Base-by-base conservation (phyloP, 352 stramenopile species). In the Globisporangium middletonii region DNA sequence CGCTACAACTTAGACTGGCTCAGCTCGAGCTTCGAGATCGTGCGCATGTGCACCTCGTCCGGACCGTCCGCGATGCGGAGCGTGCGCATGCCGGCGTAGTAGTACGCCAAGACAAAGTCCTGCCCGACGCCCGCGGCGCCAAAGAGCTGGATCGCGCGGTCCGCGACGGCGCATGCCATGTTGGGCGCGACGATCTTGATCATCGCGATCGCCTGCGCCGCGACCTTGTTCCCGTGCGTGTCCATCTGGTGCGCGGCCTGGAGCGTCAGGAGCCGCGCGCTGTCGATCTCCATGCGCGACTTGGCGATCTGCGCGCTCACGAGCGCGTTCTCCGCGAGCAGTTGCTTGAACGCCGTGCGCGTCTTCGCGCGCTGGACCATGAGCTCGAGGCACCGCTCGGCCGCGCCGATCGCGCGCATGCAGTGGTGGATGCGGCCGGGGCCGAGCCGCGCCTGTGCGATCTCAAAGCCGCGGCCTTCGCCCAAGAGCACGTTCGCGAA, bases 401-500 rank as follows among this genome's bases (percentile, higher is more conserved):
- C 83, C 51, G 86, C 83, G 28, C 96, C 96, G 60, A 98, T 94
- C 18, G 94, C 71, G 49, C 95, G 88, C 96, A 99, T 99, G 77
- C 96, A 99, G 77, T 99, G 96, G 83, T 99, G 97, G 63, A 98
- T 98, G 16, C 96, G 86, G 23, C 96, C 96, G 13, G 88, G 87
- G 60, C 97, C 95, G n/a, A 99, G 83, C 12, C 94, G 97, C 55
- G 84, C 78, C 68, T 91, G 83, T 19, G 75, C 86, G 60, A 97
- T 96, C 67, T 95, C 91, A 64, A 97, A 96, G 6, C 89, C 89
- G 38, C 85, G 80, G 33, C 89, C 89, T 68, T 90, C 73, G 27
- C 80, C 77, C 4, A 94, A 72, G 49, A 96, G 62, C 8, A 97
- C 59, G 56, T 84, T 94, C 33, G 70, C 68, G 64, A 97, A 97